Conservation (phyloP, 306 rosid species). For the Begonia loranthoides region DNA sequence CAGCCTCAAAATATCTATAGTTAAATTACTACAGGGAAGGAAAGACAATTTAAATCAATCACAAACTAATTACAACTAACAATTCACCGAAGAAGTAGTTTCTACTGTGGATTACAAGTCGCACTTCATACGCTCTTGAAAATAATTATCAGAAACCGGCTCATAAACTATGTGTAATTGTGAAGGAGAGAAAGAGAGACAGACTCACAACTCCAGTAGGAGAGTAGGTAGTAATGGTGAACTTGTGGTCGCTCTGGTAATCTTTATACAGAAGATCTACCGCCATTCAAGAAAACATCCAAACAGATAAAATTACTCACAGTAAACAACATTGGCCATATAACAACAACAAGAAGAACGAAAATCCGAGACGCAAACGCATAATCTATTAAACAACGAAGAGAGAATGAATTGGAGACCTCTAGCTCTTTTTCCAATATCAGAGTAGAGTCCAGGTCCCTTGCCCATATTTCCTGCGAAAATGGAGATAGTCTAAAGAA, state of each 20-base stretch:
- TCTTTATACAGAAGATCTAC: conserved; percentile 84
- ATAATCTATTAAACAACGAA: background rate
- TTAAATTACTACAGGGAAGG: too few species aligned
- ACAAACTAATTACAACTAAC: too few species aligned
- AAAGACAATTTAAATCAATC: too few species aligned
- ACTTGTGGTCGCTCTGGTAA: conserved; percentile 85
- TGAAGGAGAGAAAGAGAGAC: background rate
- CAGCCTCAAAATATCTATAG: too few species aligned
- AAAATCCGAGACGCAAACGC: background rate
- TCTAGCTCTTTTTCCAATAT: conserved; percentile 82
- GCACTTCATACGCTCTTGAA: too few species aligned
- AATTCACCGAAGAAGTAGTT: too few species aligned
- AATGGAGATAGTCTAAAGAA: conserved; percentile 14
- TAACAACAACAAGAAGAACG: background rate
- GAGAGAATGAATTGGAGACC: conserved; percentile 24
- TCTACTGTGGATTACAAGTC: too few species aligned
- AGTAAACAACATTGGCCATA: background rate
- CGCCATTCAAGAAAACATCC: background rate
- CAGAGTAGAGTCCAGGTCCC: conserved; percentile 95
- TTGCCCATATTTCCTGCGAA: conserved; percentile 37
- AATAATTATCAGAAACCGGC: too few species aligned
- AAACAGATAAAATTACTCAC: background rate
- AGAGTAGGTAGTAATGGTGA: conserved; percentile 76
- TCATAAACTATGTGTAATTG: too few species aligned
- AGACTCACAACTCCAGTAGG: conserved; percentile 74